Base-by-base conservation (phyloP, 192 early-diverging fungal species). In the Rhizoclosmatium sp. region DNA sequence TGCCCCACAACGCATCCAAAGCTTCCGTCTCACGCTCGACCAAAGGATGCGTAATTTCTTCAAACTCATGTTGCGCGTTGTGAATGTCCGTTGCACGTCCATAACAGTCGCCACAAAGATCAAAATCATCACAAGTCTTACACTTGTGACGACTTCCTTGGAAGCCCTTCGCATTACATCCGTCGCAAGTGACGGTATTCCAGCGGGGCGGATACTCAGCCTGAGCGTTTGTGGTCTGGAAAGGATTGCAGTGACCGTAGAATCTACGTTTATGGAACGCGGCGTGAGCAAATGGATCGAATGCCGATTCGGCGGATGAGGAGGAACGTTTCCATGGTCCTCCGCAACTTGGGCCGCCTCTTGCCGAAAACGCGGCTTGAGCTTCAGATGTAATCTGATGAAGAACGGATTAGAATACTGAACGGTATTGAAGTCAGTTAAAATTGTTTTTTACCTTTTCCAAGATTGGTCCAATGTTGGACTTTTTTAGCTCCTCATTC, bases 391-490 rank as follows among this genome's bases (percentile, higher is more conserved):
- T 46, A 54, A 81, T 78, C 80, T 80, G 71, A 44, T 16, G 31
- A 75, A 54, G 31, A 59, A 56, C 12, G 16, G 12, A 46, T 70
- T 39, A 16, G 16, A 70, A 65, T 65, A 23, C 9, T 16, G 31
- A 31, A 39, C 12, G n/a, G 40, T 65, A 41, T 1, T 65, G 21
- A 19, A 39, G 3, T 49, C 42, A 69, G 42, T 2, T 47, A 16
- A 3, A 39, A 59, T 4, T 21, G 16, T 10, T 44, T 39, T 14
- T 72, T 41, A 78, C 76, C 76, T 80, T 71, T 58, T 80, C 78
- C 23, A 80, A 45, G 40, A 80, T 72, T 2, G 78, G 78, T 19
- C 69, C 78, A 62, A 80, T 65, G 48, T 80, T 80, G 70, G 70
- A 62, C 69, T 73, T 73, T 47, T 80, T 62, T 41, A 80, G 51